A percentile compares a stretch with the other conserved stretches of the same genome.
Conservation (phyloP, 768 basidiomycete genomes). For the Tulasnella sp. region DNA sequence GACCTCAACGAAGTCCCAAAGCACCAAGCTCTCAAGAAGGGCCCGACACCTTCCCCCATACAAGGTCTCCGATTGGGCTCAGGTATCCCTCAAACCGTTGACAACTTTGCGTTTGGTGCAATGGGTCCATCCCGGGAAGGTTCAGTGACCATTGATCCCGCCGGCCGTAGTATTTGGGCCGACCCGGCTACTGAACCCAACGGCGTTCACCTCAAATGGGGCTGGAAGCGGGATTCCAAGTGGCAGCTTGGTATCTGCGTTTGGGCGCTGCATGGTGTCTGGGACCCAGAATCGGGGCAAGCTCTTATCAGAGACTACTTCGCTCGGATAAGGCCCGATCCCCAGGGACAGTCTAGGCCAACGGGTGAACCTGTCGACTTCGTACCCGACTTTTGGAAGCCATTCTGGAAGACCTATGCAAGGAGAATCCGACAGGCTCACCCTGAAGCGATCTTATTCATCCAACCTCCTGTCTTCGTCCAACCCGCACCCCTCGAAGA, state of each 20-base stretch:
- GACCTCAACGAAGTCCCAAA: conserved; percentile 55
- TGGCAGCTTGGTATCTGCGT: conserved; percentile 72
- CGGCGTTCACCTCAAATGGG: conserved; percentile 57
- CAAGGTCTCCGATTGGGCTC: conserved; percentile 79
- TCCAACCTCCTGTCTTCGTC: conserved; percentile 85
- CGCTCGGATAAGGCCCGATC: conserved; percentile 30
- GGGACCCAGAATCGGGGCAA: conserved; percentile 59
- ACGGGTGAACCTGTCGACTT: conserved; percentile 39
- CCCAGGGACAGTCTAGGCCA: conserved; percentile 17
- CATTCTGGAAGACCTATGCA: conserved; percentile 50
- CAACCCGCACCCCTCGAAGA: conserved; percentile 52
- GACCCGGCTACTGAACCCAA: conserved; percentile 35
- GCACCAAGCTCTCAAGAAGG: conserved; percentile 69
- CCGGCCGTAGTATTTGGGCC: conserved; percentile 68
- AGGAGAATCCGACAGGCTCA: conserved; percentile 51
- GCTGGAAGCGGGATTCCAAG: conserved; percentile 59
- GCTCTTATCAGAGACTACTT: conserved; percentile 71
- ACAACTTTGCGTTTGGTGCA: conserved; percentile 66
- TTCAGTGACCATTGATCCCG: conserved; percentile 69
- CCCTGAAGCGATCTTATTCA: conserved; percentile 74
- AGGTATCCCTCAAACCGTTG: conserved; percentile 71
- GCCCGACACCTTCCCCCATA: conserved; percentile 71
- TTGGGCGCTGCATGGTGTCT: conserved; percentile 84
- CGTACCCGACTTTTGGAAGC: conserved; percentile 65
- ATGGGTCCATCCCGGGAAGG: conserved; percentile 70